These are phyloP conservation scores for Suhomyces prunicola DNA, from an alignment of 805 yeast genomes.

Conservation along the genomic window DNA sequence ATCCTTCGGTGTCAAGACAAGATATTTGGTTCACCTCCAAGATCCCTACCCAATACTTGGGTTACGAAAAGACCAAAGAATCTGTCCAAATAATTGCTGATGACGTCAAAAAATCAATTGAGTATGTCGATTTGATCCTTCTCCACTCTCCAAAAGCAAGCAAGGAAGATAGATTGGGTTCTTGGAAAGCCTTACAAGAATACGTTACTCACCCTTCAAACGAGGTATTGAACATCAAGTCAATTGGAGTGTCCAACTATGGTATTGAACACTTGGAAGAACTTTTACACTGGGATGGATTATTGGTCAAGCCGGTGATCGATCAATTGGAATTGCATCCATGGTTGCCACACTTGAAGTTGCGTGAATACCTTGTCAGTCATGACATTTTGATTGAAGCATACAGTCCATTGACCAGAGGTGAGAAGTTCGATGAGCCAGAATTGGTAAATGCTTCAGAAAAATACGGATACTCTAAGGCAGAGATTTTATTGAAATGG, in stretches of 20 bases:
- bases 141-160: slow-evolving; percentile 51
- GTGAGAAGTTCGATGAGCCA: slow-evolving; percentile 55
- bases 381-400: slow-evolving; percentile 66
- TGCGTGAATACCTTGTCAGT: slow-evolving; percentile 57
- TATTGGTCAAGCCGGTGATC: slow-evolving; percentile 50
- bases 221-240: slow-evolving; percentile 45
- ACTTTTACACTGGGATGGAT: slow-evolving; percentile 50
- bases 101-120: slow-evolving; percentile 30
- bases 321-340: slow-evolving; percentile 85
- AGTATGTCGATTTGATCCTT: slow-evolving; percentile 39
- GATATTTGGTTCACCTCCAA: slow-evolving; percentile 40
- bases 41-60: slow-evolving; percentile 28
- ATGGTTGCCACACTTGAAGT: slow-evolving; percentile 67
- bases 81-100: slow-evolving; percentile 29
- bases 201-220: slow-evolving; percentile 41
- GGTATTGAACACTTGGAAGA: slow-evolving; percentile 60
- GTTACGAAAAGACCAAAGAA: slow-evolving; percentile 32
- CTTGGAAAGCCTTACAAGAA: slow-evolving; percentile 76
- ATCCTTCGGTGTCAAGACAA: slow-evolving; percentile 30
- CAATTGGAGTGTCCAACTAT: slow-evolving; percentile 79
- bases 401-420: slow-evolving; percentile 74
- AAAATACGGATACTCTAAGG: slow-evolving; percentile 48
- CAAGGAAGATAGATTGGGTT: slow-evolving; percentile 48
- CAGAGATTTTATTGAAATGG: slow-evolving; percentile 73
- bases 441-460: slow-evolving; percentile 48